phyloP scores from a whole-genome alignment of 306 rosid genomes.

The Spatholobus suberectus region DNA sequence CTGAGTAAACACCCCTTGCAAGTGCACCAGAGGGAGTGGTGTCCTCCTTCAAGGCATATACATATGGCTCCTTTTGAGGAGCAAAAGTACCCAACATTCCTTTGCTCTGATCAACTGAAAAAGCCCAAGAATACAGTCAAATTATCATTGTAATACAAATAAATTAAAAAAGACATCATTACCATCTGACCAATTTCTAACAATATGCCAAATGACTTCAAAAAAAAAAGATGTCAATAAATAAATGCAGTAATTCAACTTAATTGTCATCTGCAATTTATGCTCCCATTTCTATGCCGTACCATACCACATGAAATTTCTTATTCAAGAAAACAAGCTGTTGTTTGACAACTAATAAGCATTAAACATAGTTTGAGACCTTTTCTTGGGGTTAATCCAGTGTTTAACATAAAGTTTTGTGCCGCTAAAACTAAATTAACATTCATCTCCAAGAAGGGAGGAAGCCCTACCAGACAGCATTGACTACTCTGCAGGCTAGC shows the following conservation, averaged over 20 bases:
- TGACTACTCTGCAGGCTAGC: not conserved
- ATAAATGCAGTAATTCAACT: not conserved
- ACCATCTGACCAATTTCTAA: not conserved
- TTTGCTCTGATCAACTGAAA: conserved; percentile 79
- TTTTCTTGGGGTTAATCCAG: not conserved
- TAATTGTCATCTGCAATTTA: conserved; percentile 11
- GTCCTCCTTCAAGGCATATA: conserved; percentile 81
- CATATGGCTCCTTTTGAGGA: conserved; percentile 78
- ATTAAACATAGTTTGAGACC: not conserved
- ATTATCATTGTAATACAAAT: conserved; percentile 8
- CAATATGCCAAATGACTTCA: no score
- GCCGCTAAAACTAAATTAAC: not conserved
- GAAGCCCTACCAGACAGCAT: not conserved
- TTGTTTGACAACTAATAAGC: conserved; percentile 1
- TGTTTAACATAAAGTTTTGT: not conserved
- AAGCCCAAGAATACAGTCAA: conserved; percentile 28
- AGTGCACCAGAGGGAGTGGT: conserved; percentile 86
- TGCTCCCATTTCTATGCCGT: not conserved
- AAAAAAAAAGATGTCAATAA: not conserved
- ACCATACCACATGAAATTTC: not conserved
- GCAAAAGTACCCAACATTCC: conserved; percentile 99
- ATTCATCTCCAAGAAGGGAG: not conserved
- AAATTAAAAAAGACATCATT: not conserved
- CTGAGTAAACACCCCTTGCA: conserved; percentile 90
- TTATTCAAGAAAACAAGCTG: conserved; percentile 26